These are phyloP conservation scores for Solanum bulbocastanum DNA, from an alignment of 257 asterid species.

Conservation along the genomic window DNA sequence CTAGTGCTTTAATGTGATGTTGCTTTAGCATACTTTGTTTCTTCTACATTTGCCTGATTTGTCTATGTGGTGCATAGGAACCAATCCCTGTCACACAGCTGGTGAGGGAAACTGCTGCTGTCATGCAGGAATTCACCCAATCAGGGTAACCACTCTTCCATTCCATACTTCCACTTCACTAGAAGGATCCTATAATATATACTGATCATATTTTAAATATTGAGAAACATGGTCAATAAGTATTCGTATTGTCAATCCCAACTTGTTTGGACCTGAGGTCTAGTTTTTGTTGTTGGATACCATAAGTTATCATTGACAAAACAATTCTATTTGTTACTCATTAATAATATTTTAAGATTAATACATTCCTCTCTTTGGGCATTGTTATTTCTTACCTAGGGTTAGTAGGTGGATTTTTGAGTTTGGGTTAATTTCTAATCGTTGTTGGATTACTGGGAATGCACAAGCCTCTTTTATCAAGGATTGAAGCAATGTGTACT, in stretches of 20 bases:
- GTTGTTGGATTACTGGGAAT: background rate
- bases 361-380: background rate
- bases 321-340: background rate
- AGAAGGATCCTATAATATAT: background rate
- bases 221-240: background rate
- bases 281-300: background rate
- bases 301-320: background rate
- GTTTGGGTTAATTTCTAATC: background rate
- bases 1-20: background rate
- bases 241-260: background rate
- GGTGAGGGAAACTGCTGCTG: conserved; percentile 98
- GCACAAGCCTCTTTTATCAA: background rate
- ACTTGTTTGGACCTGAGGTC: background rate
- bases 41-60: background rate
- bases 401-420: background rate
- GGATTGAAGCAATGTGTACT: background rate
- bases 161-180: background rate
- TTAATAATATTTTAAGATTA: background rate
- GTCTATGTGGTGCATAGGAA: conserved; percentile 38
- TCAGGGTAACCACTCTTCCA: conserved; percentile 55
- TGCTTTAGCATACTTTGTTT: background rate
- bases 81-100: conserved; percentile 92
- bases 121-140: conserved; percentile 99
- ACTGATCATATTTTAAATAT: background rate
- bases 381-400: background rate